A percentile compares a stretch with the other conserved stretches of the same genome.
Conservation (phyloP, 2,329 filamentous ascomycete genomes). For the Fusarium stilboides region DNA sequence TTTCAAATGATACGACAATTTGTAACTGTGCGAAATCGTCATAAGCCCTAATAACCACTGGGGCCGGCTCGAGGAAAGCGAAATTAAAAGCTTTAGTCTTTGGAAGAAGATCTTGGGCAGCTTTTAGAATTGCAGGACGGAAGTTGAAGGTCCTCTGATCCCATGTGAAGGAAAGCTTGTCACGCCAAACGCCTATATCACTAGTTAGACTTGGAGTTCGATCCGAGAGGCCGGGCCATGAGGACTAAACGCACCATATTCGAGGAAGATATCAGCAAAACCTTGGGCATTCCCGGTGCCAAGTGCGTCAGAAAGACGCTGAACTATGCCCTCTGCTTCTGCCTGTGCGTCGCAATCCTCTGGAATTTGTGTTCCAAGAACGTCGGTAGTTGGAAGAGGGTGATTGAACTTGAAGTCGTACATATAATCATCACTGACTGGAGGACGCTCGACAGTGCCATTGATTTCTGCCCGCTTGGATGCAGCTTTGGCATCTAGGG, state of each 20-base stretch:
- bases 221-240: neutral
- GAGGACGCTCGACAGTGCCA: no score
- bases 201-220: neutral
- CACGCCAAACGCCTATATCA: slow-evolving; percentile 53
- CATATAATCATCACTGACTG: slow-evolving; percentile 56
- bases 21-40: slow-evolving; percentile 6
- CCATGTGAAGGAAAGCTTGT: slow-evolving; percentile 56
- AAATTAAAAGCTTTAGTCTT: slow-evolving; percentile 48
- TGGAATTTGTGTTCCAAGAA: slow-evolving; percentile 51
- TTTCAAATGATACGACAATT: slow-evolving; percentile 31
- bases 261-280: slow-evolving; percentile 14
- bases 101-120: slow-evolving; percentile 53
- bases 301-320: slow-evolving; percentile 32
- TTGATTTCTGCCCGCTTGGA: no score
- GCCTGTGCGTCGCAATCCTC: slow-evolving; percentile 35
- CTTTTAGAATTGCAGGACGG: slow-evolving; percentile 49
- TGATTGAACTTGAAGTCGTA: slow-evolving; percentile 60
- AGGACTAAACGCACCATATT: neutral
- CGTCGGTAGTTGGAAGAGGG: slow-evolving; percentile 50
- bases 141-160: slow-evolving; percentile 57
- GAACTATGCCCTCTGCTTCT: slow-evolving; percentile 42
- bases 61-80: slow-evolving; percentile 8
- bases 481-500: no score
- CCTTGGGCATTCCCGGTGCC: slow-evolving; percentile 2
- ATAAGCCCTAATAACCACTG: slow-evolving; percentile 6